phyloP scores from a whole-genome alignment of 2,329 filamentous ascomycete genomes.

The Elsinoe arachidis region DNA sequence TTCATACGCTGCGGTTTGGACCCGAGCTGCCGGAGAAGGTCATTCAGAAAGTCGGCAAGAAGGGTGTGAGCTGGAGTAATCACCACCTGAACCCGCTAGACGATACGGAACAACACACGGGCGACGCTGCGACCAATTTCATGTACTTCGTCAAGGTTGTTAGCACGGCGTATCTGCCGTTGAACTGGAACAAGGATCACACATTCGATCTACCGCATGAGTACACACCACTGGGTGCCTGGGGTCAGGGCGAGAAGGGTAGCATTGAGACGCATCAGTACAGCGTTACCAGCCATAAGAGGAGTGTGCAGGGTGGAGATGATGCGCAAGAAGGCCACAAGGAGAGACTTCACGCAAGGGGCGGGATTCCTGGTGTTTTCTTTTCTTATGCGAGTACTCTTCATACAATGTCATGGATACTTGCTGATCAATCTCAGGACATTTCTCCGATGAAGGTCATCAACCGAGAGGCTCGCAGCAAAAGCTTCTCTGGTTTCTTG shows the following conservation, averaged over 20 bases:
- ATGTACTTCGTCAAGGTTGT: conserved; percentile 99
- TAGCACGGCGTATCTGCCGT: conserved; percentile 83
- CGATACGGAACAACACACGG: conserved; percentile 63
- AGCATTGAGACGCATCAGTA: conserved; percentile 98
- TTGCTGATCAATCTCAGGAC: conserved; percentile 47
- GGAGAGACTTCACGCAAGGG: conserved; percentile 79
- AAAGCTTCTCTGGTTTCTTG: conserved; percentile 85
- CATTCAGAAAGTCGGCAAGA: conserved; percentile 52
- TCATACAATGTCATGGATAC: not conserved
- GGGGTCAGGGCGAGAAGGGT: conserved; percentile 59
- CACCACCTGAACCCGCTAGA: conserved; percentile 92
- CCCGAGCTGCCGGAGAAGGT: conserved; percentile 75
- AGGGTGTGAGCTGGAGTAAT: conserved; percentile 63
- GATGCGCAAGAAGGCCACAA: conserved; percentile 83
- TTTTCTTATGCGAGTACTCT: conserved; percentile 80
- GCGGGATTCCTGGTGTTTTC: conserved; percentile 94
- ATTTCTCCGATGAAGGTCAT: conserved; percentile 99
- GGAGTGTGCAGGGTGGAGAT: conserved; percentile 73
- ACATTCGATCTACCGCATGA: conserved; percentile 33
- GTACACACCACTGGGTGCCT: conserved; percentile 56
- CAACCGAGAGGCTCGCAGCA: conserved; percentile 83
- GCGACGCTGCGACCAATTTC: conserved; percentile 82
- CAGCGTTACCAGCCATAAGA: conserved; percentile 92
- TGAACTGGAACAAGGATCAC: conserved; percentile 67
- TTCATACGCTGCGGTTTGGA: conserved; percentile 87